Evolutionary conservation across 495 filamentous ascomycete species (phyloP).

Genomic region (Penicillium salamii): DNA sequence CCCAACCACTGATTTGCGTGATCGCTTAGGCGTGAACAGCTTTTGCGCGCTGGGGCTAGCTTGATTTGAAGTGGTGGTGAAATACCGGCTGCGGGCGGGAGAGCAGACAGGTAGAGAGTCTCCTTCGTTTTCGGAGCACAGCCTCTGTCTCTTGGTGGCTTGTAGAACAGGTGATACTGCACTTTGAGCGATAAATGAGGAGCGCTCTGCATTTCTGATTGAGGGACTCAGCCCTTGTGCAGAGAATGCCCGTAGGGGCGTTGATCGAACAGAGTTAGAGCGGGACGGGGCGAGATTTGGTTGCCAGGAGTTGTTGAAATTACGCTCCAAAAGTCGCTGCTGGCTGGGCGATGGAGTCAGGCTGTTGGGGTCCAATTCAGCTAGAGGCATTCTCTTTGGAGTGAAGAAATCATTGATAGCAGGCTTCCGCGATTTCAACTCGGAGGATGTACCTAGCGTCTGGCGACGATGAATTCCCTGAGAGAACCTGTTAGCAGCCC

Average conservation of each 20-base stretch:
- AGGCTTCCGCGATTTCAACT: slow-evolving; percentile 62
- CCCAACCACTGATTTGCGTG: slow-evolving; percentile 49
- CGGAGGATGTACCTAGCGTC: slow-evolving; percentile 45
- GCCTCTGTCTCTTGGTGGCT: slow-evolving; percentile 58
- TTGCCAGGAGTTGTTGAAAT: slow-evolving; percentile 54
- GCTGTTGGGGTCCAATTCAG: slow-evolving; percentile 82
- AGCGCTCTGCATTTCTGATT: slow-evolving; percentile 42
- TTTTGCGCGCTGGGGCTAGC: slow-evolving; percentile 53
- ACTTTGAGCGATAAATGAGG: slow-evolving; percentile 41
- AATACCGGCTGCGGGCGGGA: slow-evolving; percentile 57
- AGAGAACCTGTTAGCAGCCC: slow-evolving; percentile 20
- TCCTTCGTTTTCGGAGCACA: slow-evolving; percentile 56
- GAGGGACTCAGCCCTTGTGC: slow-evolving; percentile 38
- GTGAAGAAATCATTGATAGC: slow-evolving; percentile 79
- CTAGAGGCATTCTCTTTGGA: slow-evolving; percentile 70
- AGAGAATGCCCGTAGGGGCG: slow-evolving; percentile 33
- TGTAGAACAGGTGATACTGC: slow-evolving; percentile 46
- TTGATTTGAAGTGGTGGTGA: slow-evolving; percentile 38
- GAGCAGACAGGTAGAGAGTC: slow-evolving; percentile 29
- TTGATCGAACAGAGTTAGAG: slow-evolving; percentile 33
- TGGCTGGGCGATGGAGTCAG: slow-evolving; percentile 72
- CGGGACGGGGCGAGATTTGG: slow-evolving; percentile 39
- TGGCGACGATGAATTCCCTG: slow-evolving; percentile 37
- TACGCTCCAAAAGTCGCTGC: slow-evolving; percentile 54
- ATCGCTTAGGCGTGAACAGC: slow-evolving; percentile 39